Evolutionary conservation across 208 protist species (phyloP).

Genomic region (Angomonas ambiguus): DNA sequence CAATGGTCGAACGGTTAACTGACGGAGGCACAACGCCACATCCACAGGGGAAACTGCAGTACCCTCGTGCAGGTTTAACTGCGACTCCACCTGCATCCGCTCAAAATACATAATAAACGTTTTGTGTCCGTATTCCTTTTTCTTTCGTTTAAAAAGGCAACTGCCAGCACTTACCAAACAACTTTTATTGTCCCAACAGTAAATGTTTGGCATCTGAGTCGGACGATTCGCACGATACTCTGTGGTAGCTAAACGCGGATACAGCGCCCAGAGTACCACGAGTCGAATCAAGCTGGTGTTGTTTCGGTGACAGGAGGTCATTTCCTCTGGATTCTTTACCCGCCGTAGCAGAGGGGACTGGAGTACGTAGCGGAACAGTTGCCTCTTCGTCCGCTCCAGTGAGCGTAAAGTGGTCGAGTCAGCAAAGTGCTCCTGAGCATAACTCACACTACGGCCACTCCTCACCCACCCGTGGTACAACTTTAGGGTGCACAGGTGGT

Average conservation of each 20-base stretch:
- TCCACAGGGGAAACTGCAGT: constrained; percentile 66
- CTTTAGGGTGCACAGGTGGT: constrained; percentile 71
- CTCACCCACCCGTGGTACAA: constrained; percentile 69
- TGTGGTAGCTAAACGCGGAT: constrained; percentile 66
- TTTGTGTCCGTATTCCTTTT: constrained; percentile 30
- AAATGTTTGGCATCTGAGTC: constrained; percentile 38
- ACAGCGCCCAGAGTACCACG: constrained; percentile 74
- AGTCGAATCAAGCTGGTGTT: constrained; percentile 75
- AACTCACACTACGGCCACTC: constrained; percentile 50
- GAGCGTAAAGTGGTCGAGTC: constrained; percentile 67
- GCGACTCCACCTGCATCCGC: constrained; percentile 73
- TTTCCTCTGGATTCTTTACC: constrained; percentile 30
- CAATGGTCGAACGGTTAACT: constrained; percentile 60
- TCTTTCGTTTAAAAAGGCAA: constrained; percentile 40
- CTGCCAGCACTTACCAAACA: constrained; percentile 45
- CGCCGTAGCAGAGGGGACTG: constrained; percentile 55
- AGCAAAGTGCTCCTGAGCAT: constrained; percentile 58
- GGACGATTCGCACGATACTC: constrained; percentile 65
- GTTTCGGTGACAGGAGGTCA: constrained; percentile 52
- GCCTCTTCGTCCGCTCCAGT: constrained; percentile 77
- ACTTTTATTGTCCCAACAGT: constrained; percentile 83
- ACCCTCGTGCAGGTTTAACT: constrained; percentile 73
- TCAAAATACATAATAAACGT: constrained; percentile 78
- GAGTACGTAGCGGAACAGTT: constrained; percentile 69
- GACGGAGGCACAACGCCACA: constrained; percentile 61